Evolutionary conservation across 1,284 basidiomycete species (phyloP).

Genomic region (Rhodotorula sp.): DNA sequence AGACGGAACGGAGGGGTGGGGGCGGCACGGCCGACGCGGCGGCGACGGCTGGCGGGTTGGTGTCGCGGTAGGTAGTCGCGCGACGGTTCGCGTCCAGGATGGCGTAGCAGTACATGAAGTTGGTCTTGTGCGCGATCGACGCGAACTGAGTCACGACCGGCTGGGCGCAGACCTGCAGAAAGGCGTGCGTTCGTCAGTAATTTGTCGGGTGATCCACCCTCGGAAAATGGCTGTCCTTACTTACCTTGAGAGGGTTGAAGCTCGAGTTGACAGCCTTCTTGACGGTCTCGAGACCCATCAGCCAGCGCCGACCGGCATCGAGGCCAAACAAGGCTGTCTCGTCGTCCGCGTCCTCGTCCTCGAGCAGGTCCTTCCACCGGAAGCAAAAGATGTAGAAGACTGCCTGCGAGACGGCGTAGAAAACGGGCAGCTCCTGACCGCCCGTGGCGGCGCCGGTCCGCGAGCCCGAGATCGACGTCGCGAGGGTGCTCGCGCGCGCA

Average conservation of each 20-base stretch:
- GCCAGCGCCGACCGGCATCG: slow-evolving; percentile 65
- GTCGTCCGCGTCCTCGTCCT: slow-evolving; percentile 55
- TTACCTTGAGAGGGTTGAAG: slow-evolving; percentile 85
- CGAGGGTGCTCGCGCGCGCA: slow-evolving; percentile 52
- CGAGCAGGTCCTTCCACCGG: slow-evolving; percentile 82
- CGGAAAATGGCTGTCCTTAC: slow-evolving; percentile 24
- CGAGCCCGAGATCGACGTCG: slow-evolving; percentile 7
- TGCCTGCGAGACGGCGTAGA: slow-evolving; percentile 91
- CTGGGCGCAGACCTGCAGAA: slow-evolving; percentile 71
- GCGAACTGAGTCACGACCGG: slow-evolving; percentile 94
- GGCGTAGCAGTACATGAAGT: slow-evolving; percentile 92
- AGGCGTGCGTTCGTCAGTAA: neutral
- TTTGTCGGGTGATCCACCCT: neutral
- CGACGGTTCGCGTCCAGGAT: slow-evolving; percentile 77
- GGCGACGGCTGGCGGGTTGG: slow-evolving; percentile 5
- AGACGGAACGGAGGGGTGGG: slow-evolving; percentile 28
- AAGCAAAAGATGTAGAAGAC: slow-evolving; percentile 98
- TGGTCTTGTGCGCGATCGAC: slow-evolving; percentile 83
- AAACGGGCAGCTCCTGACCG: slow-evolving; percentile 57
- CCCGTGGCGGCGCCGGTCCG: neutral
- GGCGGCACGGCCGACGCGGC: neutral
- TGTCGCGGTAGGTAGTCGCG: slow-evolving; percentile 25
- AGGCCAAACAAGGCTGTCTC: slow-evolving; percentile 51
- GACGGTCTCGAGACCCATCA: slow-evolving; percentile 73
- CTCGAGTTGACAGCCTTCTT: slow-evolving; percentile 78